Conservation (phyloP, 768 basidiomycete genomes). For the Suillus spraguei region DNA sequence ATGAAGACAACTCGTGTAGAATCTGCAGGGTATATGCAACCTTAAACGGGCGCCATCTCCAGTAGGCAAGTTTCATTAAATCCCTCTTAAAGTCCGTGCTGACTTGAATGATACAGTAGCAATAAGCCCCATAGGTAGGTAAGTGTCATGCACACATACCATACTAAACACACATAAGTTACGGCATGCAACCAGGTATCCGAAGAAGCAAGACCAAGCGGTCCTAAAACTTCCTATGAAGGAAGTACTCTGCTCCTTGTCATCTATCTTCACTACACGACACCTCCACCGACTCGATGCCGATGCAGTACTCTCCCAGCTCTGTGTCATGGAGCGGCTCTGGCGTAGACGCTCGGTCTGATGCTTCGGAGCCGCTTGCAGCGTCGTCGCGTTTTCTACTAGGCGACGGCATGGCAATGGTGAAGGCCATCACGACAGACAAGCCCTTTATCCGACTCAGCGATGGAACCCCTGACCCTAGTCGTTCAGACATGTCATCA, state of each 20-base stretch:
- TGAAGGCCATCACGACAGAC: conserved; percentile 40
- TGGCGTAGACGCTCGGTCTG: conserved; percentile 8
- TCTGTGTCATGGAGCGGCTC: conserved; percentile 25
- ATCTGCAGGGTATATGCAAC: conserved; percentile 1
- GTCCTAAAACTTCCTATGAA: neutral
- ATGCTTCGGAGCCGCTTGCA: neutral
- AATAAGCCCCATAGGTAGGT: neutral
- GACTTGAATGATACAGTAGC: neutral
- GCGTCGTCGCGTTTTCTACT: neutral
- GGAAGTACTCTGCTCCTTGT: neutral
- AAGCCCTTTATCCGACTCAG: conserved; percentile 15
- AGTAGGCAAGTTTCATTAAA: neutral
- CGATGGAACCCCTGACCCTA: neutral
- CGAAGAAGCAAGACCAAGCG: neutral
- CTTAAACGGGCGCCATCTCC: neutral
- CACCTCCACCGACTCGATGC: conserved; percentile 28
- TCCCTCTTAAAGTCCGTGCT: neutral
- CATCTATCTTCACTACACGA: conserved; percentile 17
- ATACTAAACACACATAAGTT: neutral
- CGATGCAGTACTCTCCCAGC: conserved; percentile 38
- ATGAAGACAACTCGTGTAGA: neutral
- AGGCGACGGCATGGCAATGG: conserved; percentile 44
- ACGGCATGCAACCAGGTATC: neutral
- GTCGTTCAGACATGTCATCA: neutral
- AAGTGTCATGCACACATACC: neutral